Percentiles rank a stretch among this genome's conserved stretches.
phyloP scores from a whole-genome alignment of 2,329 filamentous ascomycete species.

The Nothophaeocryptopus gaeumannii region DNA sequence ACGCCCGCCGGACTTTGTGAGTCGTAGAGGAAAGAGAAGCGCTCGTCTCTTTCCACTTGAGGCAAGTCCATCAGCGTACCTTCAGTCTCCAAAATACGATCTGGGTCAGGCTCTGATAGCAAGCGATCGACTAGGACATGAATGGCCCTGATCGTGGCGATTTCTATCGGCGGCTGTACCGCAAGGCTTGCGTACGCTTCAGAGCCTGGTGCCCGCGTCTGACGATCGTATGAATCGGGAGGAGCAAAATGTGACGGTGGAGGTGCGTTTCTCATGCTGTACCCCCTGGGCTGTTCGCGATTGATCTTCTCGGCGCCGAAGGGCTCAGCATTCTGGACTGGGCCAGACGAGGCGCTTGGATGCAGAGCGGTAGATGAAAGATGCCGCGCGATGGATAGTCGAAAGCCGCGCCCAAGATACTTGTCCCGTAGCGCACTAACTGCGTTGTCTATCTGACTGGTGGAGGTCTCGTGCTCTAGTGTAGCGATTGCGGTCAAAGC shows the following conservation, averaged over 20 bases:
- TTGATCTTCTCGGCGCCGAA: slow-evolving; percentile 31
- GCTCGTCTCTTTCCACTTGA: slow-evolving; percentile 80
- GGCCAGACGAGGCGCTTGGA: slow-evolving; percentile 8
- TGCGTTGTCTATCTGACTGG: slow-evolving; percentile 75
- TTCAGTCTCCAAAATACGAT: slow-evolving; percentile 75
- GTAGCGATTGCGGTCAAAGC: slow-evolving; percentile 77
- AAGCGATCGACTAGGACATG: slow-evolving; percentile 83
- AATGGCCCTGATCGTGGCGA: slow-evolving; percentile 76
- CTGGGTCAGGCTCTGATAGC: slow-evolving; percentile 55
- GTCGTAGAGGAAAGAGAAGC: slow-evolving; percentile 94
- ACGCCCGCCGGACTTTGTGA: slow-evolving; percentile 73
- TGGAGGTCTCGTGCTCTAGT: slow-evolving; percentile 74
- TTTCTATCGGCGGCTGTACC: slow-evolving; percentile 70
- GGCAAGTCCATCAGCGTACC: slow-evolving; percentile 84
- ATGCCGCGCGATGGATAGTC: slow-evolving; percentile 76
- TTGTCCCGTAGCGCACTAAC: slow-evolving; percentile 76
- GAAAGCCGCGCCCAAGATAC: slow-evolving; percentile 81
- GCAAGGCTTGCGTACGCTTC: slow-evolving; percentile 29
- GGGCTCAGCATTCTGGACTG: slow-evolving; percentile 22
- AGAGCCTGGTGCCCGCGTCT: slow-evolving; percentile 11
- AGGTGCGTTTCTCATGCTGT: slow-evolving; percentile 42
- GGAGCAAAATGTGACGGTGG: slow-evolving; percentile 66
- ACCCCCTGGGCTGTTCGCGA: slow-evolving; percentile 31
- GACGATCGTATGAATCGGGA: slow-evolving; percentile 65
- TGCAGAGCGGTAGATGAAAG: slow-evolving; percentile 60